Conservation (phyloP, 176 grass and related monocot genomes). For the Zoysia japonica region DNA sequence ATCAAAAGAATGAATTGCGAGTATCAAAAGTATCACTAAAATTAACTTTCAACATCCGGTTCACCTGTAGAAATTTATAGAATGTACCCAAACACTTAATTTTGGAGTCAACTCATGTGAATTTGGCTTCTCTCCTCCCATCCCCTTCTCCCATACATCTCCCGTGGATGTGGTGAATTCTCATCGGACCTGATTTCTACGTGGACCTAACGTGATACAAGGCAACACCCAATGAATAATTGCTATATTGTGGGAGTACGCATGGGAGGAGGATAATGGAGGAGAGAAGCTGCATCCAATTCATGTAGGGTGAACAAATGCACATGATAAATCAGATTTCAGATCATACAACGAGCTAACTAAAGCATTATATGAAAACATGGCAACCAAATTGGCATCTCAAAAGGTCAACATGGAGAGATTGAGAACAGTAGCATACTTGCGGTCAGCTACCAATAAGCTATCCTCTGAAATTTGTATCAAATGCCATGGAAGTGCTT, state of each 20-base stretch:
- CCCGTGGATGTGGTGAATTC: too few relatives aligned
- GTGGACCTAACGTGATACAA: too few relatives aligned
- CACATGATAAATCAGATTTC: not conserved
- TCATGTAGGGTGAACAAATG: constrained; percentile 8
- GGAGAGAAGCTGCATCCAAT: not conserved
- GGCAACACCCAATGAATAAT: too few relatives aligned
- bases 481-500: constrained; percentile 77
- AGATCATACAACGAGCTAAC: constrained; percentile 8
- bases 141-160: too few relatives aligned
- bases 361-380: constrained; percentile 5
- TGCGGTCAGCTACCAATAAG: constrained; percentile 63
- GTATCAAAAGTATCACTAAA: constrained; percentile 4
- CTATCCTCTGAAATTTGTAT: constrained; percentile 61
- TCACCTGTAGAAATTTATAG: constrained; percentile 15
- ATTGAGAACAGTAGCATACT: constrained; percentile 42
- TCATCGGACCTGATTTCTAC: too few relatives aligned
- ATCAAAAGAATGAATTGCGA: constrained; percentile 9
- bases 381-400: constrained; percentile 12
- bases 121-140: too few relatives aligned
- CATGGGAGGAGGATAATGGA: too few relatives aligned
- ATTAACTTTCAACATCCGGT: constrained; percentile 15
- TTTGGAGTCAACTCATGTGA: not conserved
- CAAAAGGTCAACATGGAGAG: constrained; percentile 12
- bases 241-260: too few relatives aligned
- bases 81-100: constrained; percentile 12